phyloP scores from a whole-genome alignment of 495 filamentous ascomycete genomes.

The Penicillium bialowiezense region DNA sequence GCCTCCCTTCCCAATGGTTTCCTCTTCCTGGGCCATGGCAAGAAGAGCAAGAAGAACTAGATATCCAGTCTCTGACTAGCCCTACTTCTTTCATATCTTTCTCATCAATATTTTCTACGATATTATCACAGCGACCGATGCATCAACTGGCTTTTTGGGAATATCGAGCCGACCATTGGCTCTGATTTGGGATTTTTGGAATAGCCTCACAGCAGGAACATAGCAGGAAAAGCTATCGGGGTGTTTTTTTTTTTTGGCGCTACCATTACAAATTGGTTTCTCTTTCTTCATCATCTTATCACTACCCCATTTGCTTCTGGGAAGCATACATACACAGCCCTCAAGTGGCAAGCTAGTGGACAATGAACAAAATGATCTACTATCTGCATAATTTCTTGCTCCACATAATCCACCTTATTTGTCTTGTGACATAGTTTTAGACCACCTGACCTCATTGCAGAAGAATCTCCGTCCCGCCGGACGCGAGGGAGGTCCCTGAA shows the following conservation, averaged over 20 bases:
- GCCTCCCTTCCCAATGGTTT: slow-evolving; percentile 26
- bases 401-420: slow-evolving; percentile 12
- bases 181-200: slow-evolving; percentile 1
- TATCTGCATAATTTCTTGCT: background rate
- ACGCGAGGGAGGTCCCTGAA: slow-evolving; percentile 26
- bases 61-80: slow-evolving; percentile 7
- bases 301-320: slow-evolving; percentile 6
- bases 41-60: slow-evolving; percentile 9
- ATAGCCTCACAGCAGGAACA: background rate
- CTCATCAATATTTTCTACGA: slow-evolving; percentile 14
- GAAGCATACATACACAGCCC: slow-evolving; percentile 7
- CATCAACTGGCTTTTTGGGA: slow-evolving; percentile 11
- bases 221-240: slow-evolving; percentile 3
- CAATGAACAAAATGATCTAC: slow-evolving; percentile 5
- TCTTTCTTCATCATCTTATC: slow-evolving; percentile 2
- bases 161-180: slow-evolving; percentile 7
- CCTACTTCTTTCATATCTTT: background rate
- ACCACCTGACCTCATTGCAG: no score
- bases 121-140: slow-evolving; percentile 17
- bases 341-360: slow-evolving; percentile 8
- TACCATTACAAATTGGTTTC: slow-evolving; percentile 10
- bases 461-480: slow-evolving; percentile 7
- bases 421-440: no score
- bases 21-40: slow-evolving; percentile 31
- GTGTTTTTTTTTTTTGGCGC: slow-evolving; percentile 17